phyloP scores from a whole-genome alignment of 2,329 filamentous ascomycete species.

The Stagonosporopsis tanaceti region DNA sequence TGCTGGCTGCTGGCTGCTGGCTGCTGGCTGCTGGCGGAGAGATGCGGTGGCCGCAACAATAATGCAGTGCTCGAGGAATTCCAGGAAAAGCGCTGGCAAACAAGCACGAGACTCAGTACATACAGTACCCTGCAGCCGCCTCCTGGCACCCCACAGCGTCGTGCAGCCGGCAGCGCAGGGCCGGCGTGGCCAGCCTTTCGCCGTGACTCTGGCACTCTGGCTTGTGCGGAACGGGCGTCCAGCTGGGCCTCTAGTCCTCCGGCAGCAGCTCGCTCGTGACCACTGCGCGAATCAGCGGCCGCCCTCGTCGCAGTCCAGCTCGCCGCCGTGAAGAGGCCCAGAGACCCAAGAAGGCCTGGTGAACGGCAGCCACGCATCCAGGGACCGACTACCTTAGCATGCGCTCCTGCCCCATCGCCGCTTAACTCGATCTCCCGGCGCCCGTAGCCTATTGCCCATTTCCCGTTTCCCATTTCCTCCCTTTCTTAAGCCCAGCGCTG shows the following conservation, averaged over 20 bases:
- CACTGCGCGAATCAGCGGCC: constrained; percentile 13
- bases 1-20: no score
- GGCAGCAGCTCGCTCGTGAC: constrained; percentile 12
- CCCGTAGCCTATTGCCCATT: not conserved
- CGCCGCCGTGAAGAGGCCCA: not conserved
- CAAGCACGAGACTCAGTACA: constrained; percentile 9
- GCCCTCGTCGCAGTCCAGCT: constrained; percentile 6
- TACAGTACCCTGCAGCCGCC: constrained; percentile 16
- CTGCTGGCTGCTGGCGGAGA: not conserved
- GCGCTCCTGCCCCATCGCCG: constrained; percentile 14
- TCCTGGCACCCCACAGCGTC: constrained; percentile 29
- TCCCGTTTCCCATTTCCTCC: constrained; percentile 12
- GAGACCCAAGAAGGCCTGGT: constrained; percentile 5
- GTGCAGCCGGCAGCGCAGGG: constrained; percentile 22
- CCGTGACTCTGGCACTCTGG: constrained; percentile 6
- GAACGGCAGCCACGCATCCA: constrained; percentile 19
- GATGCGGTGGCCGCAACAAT: not conserved
- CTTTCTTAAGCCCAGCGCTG: constrained; percentile 16
- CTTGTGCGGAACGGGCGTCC: constrained; percentile 7
- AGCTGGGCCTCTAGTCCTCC: constrained; percentile 8
- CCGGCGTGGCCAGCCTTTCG: constrained; percentile 19
- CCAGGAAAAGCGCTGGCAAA: not conserved
- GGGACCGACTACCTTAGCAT: constrained; percentile 18
- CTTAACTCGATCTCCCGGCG: constrained; percentile 15
- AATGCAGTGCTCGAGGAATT: not conserved